A percentile compares a stretch with the other conserved stretches of the same genome.
Conservation (phyloP, 73 alveolate genomes). For the Blepharisma japonicum region DNA sequence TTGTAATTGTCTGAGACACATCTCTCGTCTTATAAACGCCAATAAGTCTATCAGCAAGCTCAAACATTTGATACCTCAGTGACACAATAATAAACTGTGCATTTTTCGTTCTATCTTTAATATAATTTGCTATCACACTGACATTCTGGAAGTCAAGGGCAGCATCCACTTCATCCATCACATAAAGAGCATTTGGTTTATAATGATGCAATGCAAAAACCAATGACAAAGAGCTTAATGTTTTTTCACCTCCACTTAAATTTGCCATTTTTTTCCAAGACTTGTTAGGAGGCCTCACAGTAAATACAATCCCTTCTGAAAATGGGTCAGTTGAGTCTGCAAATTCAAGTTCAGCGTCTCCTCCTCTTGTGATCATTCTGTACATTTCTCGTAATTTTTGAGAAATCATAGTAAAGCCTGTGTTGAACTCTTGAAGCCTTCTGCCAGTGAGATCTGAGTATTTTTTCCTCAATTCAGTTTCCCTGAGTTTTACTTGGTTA, state of each 20-base stretch:
- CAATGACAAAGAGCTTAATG: conserved; percentile 78
- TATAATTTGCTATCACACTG: conserved; percentile 68
- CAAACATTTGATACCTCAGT: conserved; percentile 90
- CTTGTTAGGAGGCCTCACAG: conserved; percentile 79
- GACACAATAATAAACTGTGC: conserved; percentile 90
- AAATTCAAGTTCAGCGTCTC: conserved; percentile 87
- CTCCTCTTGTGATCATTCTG: conserved; percentile 67
- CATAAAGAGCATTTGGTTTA: conserved; percentile 87
- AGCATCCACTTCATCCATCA: conserved; percentile 94
- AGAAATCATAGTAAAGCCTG: conserved; percentile 71
- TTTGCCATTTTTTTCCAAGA: conserved; percentile 78
- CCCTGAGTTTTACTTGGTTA: conserved; percentile 46
- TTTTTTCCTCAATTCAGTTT: conserved; percentile 50
- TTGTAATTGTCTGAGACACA: conserved; percentile 63
- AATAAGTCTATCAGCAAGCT: conserved; percentile 73
- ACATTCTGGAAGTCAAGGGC: conserved; percentile 94
- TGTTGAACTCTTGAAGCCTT: conserved; percentile 77
- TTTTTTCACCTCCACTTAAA: conserved; percentile 89
- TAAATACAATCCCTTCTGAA: conserved; percentile 73
- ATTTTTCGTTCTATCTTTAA: conserved; percentile 76
- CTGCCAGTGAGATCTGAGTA: conserved; percentile 57
- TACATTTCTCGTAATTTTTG: conserved; percentile 73
- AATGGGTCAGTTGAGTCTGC: conserved; percentile 78
- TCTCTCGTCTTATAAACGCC: conserved; percentile 81
- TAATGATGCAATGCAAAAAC: conserved; percentile 93